Evolutionary conservation across 2,329 filamentous ascomycete species (phyloP).

Genomic region (Nigrograna mackinnonii): DNA sequence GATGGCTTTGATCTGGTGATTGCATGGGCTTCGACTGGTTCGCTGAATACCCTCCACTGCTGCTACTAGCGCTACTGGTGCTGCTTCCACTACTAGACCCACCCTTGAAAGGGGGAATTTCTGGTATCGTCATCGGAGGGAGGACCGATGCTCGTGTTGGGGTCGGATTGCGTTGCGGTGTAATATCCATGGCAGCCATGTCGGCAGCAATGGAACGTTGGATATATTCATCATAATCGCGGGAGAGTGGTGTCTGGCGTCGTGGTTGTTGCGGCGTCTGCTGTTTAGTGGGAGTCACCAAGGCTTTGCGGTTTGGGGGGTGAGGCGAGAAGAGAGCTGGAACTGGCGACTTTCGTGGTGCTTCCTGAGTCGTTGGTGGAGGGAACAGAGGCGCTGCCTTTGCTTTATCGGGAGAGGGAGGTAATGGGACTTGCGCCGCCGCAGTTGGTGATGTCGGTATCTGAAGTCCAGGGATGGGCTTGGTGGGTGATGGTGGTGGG

Average conservation of each 20-base stretch:
- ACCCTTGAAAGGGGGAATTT: not conserved
- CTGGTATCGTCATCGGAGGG: not conserved
- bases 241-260: constrained; percentile 36
- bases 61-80: too few relatives aligned
- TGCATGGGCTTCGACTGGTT: too few relatives aligned
- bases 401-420: constrained; percentile 49
- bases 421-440: constrained; percentile 49
- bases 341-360: constrained; percentile 32
- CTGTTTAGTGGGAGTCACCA: constrained; percentile 36
- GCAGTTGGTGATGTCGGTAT: constrained; percentile 41
- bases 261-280: constrained; percentile 33
- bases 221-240: constrained; percentile 50
- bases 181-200: constrained; percentile 43
- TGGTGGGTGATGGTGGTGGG: constrained; percentile 48
- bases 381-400: constrained; percentile 17
- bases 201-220: constrained; percentile 50
- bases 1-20: too few relatives aligned
- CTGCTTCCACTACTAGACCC: too few relatives aligned
- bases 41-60: too few relatives aligned
- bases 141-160: constrained; percentile 37
- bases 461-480: constrained; percentile 34
- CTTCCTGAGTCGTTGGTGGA: constrained; percentile 28
- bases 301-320: constrained; percentile 24
- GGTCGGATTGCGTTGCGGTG: constrained; percentile 29
- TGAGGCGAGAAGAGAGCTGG: constrained; percentile 34